Conservation (phyloP, 192 early-diverging fungal genomes). For the Coemansia sp. region DNA sequence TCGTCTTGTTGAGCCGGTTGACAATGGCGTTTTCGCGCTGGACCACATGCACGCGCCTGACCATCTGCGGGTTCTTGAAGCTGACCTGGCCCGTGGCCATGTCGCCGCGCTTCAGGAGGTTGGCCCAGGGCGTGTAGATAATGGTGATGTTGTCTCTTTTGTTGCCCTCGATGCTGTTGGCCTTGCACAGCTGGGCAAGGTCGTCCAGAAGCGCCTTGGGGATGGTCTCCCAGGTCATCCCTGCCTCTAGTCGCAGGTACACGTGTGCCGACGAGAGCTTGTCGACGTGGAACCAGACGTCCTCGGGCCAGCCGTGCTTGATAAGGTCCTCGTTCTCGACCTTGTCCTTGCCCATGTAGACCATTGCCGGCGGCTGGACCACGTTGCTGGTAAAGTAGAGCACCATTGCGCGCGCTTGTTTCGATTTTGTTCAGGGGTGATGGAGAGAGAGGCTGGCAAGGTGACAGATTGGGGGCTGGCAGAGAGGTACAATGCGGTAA, state of each 20-base stretch:
- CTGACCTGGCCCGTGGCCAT: conserved; percentile 98
- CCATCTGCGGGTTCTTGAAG: conserved; percentile 74
- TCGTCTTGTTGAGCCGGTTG: conserved; percentile 94
- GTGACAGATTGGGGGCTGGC: too few relatives aligned
- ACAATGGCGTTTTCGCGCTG: conserved; percentile 78
- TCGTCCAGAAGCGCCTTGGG: conserved; percentile 72
- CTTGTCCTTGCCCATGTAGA: conserved; percentile 99
- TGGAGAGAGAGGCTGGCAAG: too few relatives aligned
- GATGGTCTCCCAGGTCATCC: conserved; percentile 80
- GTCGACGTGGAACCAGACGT: conserved; percentile 96
- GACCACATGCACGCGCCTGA: conserved; percentile 78
- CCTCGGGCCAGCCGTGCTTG: conserved; percentile 91
- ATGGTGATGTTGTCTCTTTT: conserved; percentile 89
- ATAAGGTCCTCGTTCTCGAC: conserved; percentile 97
- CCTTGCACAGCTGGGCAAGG: conserved; percentile 91
- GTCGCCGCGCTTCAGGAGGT: conserved; percentile 84
- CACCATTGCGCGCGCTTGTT: conserved; percentile 67
- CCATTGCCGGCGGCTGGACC: conserved; percentile 66
- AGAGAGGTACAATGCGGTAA: too few relatives aligned
- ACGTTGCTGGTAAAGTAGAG: conserved; percentile 68
- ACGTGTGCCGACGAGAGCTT: conserved; percentile 97
- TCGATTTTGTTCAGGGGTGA: too few relatives aligned
- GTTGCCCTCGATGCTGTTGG: conserved; percentile 96
- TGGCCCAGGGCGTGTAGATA: conserved; percentile 90
- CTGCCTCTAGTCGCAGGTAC: conserved; percentile 74